Evolutionary conservation across 129 eudicot species (phyloP).

Genomic region (Glebionis coronaria): DNA sequence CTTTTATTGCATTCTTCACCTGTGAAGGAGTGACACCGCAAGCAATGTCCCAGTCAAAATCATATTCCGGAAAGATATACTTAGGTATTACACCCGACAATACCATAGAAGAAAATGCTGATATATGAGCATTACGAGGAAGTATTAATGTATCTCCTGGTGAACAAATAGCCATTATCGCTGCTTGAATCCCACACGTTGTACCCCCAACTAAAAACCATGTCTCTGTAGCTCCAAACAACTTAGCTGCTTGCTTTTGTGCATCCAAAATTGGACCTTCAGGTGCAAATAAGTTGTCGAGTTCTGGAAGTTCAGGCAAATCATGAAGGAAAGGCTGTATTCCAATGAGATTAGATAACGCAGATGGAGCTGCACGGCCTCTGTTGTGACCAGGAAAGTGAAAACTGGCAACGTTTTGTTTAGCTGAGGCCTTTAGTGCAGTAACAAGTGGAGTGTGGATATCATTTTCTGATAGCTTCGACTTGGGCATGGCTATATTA

Average conservation of each 20-base stretch:
- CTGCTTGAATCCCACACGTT: slow-evolving; percentile 81
- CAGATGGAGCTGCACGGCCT: slow-evolving; percentile 71
- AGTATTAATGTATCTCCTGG: slow-evolving; percentile 72
- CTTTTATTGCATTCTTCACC: slow-evolving; percentile 68
- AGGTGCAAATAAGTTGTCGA: slow-evolving; percentile 69
- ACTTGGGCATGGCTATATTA: neutral
- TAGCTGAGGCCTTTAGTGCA: slow-evolving; percentile 67
- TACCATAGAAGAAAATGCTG: slow-evolving; percentile 72
- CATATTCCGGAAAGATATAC: slow-evolving; percentile 58
- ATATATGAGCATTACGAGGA: slow-evolving; percentile 68
- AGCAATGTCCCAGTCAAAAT: slow-evolving; percentile 69
- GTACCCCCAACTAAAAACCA: slow-evolving; percentile 93
- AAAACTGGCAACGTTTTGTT: slow-evolving; percentile 61
- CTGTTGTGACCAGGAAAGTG: slow-evolving; percentile 85
- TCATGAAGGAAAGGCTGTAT: slow-evolving; percentile 55
- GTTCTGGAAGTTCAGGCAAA: slow-evolving; percentile 77
- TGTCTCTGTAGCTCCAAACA: slow-evolving; percentile 78
- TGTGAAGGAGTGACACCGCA: slow-evolving; percentile 56
- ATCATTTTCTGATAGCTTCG: slow-evolving; percentile 10
- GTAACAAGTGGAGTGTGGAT: slow-evolving; percentile 56
- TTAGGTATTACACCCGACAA: slow-evolving; percentile 67
- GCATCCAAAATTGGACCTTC: slow-evolving; percentile 79
- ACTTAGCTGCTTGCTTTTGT: slow-evolving; percentile 62
- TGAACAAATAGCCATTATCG: slow-evolving; percentile 73
- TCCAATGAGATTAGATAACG: slow-evolving; percentile 57